Base-by-base conservation (phyloP, 2,329 filamentous ascomycete genomes). In the Orbilia oligospora region DNA sequence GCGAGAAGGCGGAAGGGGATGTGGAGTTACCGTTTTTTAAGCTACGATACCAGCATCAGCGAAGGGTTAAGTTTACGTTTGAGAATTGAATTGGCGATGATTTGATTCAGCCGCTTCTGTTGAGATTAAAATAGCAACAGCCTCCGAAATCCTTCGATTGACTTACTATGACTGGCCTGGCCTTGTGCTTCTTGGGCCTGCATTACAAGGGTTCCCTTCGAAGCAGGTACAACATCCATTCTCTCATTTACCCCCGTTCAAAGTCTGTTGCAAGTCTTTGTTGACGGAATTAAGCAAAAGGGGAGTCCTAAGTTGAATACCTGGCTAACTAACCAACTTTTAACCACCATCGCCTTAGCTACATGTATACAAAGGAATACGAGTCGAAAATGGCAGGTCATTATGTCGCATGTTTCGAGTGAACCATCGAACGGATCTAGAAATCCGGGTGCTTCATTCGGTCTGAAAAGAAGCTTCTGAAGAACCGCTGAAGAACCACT, bases 91-190 rank as follows among this genome's bases (percentile, higher is more conserved):
- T 49, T n/a, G 33, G 53, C 36, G 53, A 58, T 41, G 46, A 55
- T 65, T 38, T 41, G 46, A 55, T 65, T 71, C 68, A 71, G 68
- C 56, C 55, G 68, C 68, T 41, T 48, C 30, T 14, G 27, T n/a
- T 24, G 41, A 27, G 68, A 71, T 44, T 55, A 53, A 71, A 71
- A 64, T 71, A 71, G 67, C 67, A 61, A 71, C 67, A 71, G 16
- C 66, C 22, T 38, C n/a, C 22, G 49, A 48, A 51, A 61, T 71
- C 67, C 55, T 71, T 36, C 30, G 44, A 49, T 36, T 3, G 51
- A 20, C 30, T 38, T 8, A 8, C 33, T 1, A 36, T 36, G 30
- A 30, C 51, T 33, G 51, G 33, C n/a, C 53, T 36, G 61, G 44
- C 41, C 14, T 16, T 27, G 20, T 46, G 12, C 27, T 30, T 30